Evolutionary conservation across 1,284 basidiomycete species (phyloP), one percentile per base, ranked within the genome.

Genomic region (Heterobasidion occidentale): DNA sequence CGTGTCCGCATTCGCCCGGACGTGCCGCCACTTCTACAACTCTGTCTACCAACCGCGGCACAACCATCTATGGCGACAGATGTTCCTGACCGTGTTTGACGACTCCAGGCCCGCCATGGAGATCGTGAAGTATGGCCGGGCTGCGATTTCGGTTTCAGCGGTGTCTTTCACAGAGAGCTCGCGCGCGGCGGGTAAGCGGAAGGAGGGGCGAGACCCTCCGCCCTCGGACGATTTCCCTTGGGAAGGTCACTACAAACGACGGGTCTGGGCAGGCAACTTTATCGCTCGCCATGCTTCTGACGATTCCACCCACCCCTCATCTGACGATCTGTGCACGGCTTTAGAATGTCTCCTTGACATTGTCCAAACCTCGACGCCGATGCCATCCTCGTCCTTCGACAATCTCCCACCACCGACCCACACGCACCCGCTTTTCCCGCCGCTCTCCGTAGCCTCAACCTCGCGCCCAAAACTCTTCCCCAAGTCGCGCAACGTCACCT

Each of bases 81-180:
- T 82, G 46, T 83, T 78, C 64, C 68, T 82, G 19, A 62, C 71
- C 1, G 68, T 68, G 1, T 83, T 80, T 61, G 80, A 82, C 56
- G 76, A 82, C 55, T 79, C 79, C 0, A 67, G 75, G 38, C 64
- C 61, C 3, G 62, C 68, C 1, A 60, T 19, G 12, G 36, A 46
- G 1, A 34, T 58, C 33, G 11, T 49, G 15, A 12, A 46, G 42
- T 44, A 46, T 68, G 44, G 59, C 58, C 17, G 62, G 64, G 36
- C 52, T 67, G 3, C 54, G 48, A 20, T 42, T 48, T 27, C 27
- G 27, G 27, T 27, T 6, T 27, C 27, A 27, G 4, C 27, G 3
- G 27, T 27, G 27, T 27, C 27, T 5, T 4, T 11, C n/a, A 27
- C 51, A 55, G n/a, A 36, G 55, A 17, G 47, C 17, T 8, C 38